phyloP scores from a whole-genome alignment of 495 filamentous ascomycete genomes.

The Articulospora tetracladia region DNA sequence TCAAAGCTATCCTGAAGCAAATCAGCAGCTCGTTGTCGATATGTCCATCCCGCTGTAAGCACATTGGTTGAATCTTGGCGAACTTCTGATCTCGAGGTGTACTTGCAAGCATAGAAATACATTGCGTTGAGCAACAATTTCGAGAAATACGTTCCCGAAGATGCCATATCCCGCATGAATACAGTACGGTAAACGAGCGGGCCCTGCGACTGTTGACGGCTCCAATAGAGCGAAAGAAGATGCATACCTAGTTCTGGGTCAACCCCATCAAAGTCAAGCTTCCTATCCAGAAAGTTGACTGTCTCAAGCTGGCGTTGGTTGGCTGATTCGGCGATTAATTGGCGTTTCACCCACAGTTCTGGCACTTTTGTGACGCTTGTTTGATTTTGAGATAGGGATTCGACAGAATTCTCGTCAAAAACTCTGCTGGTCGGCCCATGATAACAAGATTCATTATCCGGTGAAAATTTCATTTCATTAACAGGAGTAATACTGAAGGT shows the following conservation, averaged over 20 bases:
- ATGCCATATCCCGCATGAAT: slow-evolving; percentile 39
- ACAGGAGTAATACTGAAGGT: too few species aligned
- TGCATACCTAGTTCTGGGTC: slow-evolving; percentile 40
- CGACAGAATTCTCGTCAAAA: too few species aligned
- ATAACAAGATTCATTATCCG: too few species aligned
- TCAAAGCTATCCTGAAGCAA: slow-evolving; percentile 36
- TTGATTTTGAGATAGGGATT: too few species aligned
- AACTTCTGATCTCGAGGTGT: slow-evolving; percentile 29
- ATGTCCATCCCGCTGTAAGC: slow-evolving; percentile 24
- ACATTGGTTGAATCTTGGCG: slow-evolving; percentile 28
- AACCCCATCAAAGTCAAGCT: slow-evolving; percentile 38
- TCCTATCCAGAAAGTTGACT: background rate
- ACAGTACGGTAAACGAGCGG: slow-evolving; percentile 34
- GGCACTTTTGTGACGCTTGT: background rate
- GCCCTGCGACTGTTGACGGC: slow-evolving; percentile 32
- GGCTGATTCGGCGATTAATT: background rate
- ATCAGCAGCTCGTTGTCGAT: slow-evolving; percentile 35
- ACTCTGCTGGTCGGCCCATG: too few species aligned
- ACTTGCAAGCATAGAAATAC: slow-evolving; percentile 38
- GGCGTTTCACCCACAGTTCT: background rate
- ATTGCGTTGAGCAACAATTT: slow-evolving; percentile 45
- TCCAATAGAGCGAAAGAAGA: slow-evolving; percentile 37
- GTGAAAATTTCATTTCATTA: too few species aligned
- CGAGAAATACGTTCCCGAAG: slow-evolving; percentile 40
- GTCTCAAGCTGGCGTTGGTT: slow-evolving; percentile 4